Evolutionary conservation across 140 eudicot species (phyloP).

Genomic region (Erigeron philadelphicus): DNA sequence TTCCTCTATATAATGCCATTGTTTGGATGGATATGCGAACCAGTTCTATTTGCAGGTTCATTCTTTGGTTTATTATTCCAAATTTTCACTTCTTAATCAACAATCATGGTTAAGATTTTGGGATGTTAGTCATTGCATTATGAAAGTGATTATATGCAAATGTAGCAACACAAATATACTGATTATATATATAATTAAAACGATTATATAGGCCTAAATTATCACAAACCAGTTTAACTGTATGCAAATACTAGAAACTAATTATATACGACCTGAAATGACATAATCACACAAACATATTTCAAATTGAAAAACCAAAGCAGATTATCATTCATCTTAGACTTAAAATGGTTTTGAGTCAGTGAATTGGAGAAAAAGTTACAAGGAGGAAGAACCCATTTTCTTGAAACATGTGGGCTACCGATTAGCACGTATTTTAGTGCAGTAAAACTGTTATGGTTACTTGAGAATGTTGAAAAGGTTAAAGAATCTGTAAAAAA

Average conservation of each 20-base stretch:
- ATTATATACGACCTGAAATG: too few relatives aligned
- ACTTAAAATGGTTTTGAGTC: constrained; percentile 1
- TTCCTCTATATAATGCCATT: constrained; percentile 72
- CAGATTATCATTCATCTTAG: neutral
- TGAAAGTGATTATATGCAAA: too few relatives aligned
- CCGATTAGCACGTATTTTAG: constrained; percentile 79
- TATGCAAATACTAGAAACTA: too few relatives aligned
- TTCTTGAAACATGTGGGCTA: constrained; percentile 57
- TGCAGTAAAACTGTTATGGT: constrained; percentile 61
- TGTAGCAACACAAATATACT: too few relatives aligned
- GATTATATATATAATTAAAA: neutral
- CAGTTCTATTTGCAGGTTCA: constrained; percentile 64
- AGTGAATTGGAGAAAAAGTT: constrained; percentile 65
- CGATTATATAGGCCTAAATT: neutral
- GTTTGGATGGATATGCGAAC: constrained; percentile 89
- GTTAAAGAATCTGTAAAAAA: constrained; percentile 43
- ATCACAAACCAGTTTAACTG: too few relatives aligned
- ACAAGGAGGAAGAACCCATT: constrained; percentile 60
- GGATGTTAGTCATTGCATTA: neutral
- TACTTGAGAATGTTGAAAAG: constrained; percentile 49
- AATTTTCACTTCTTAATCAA: neutral
- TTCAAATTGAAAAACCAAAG: too few relatives aligned
- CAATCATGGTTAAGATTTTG: neutral
- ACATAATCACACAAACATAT: too few relatives aligned
- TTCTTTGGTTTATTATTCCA: neutral